Base-by-base conservation (phyloP, 495 filamentous ascomycete species). In the Mytilinidion resinicola region DNA sequence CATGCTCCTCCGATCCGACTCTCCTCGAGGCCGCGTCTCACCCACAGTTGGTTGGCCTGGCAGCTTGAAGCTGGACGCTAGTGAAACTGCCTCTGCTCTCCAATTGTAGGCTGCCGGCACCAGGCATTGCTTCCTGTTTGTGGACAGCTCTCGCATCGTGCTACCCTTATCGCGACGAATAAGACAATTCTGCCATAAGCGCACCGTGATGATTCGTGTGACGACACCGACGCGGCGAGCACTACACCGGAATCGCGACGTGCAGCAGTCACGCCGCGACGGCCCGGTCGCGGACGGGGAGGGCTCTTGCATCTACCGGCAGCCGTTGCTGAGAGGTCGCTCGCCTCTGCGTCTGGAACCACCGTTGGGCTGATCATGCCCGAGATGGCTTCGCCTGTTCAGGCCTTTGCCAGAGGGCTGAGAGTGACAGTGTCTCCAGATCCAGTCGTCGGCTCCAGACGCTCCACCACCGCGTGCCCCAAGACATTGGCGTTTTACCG, bases 311-410 rank as follows among this genome's bases (percentile, higher is more conserved):
- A 62, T 53, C 60, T 47, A 64, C 46, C 14, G 21, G 46, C 46
- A 49, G 46, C 47, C 10, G 20, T 5, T 42, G 53, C 17, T 35
- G 21, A 49, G 46, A 49, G 46, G 41, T n/a, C 56, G 37, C 48
- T 60, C 53, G 56, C 51, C 25, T 54, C 56, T 63, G 57, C 35
- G 60, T 63, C 61, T 52, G 61, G 60, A 56, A 57, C 57, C 30
- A 35, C 55, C 46, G 39, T 48, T 15, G 46, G 38, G 52, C 46
- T 55, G 57, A 61, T 61, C 58, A 35, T 53, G 25, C 51, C 46
- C 19, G 11, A 41, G 35, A 49, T 9, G 20, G 34, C 48, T 57
- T 34, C 19, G 52, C 48, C 41, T 47, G 35, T n/a, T 14, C 42
- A 38, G 57, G 34, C 53, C 56, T 51, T 54, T 41, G 52, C 33